Evolutionary conservation across 2,329 filamentous ascomycete species (phyloP).

Genomic region (Calonectria pauciramosa): DNA sequence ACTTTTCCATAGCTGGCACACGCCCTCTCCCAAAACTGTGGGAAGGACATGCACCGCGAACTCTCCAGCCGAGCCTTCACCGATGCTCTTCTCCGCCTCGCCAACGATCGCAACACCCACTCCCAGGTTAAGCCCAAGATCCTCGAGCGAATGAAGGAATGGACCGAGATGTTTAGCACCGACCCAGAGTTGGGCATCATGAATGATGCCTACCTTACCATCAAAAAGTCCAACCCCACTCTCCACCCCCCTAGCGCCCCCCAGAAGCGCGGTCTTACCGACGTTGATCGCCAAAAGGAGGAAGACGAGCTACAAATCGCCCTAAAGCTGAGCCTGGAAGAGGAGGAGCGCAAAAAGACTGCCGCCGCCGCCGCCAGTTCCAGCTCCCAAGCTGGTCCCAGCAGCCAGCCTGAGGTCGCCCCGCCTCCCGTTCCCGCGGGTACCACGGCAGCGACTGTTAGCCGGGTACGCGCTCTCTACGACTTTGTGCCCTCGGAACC

Average conservation of each 20-base stretch:
- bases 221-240: conserved; percentile 89
- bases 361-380: conserved; percentile 53
- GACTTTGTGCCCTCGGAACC: conserved; percentile 96
- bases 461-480: conserved; percentile 90
- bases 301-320: conserved; percentile 98
- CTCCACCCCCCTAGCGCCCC: conserved; percentile 93
- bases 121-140: conserved; percentile 98
- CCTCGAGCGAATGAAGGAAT: conserved; percentile 94
- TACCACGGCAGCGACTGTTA: conserved; percentile 96
- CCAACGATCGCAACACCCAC: conserved; percentile 95
- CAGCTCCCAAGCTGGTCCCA: conserved; percentile 51
- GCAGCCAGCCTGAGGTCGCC: conserved; percentile 57
- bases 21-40: conserved; percentile 92
- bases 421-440: conserved; percentile 77
- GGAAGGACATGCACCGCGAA: conserved; percentile 87
- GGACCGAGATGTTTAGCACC: conserved; percentile 92
- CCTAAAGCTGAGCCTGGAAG: conserved; percentile 90
- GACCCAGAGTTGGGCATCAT: conserved; percentile 97
- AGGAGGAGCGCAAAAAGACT: conserved; percentile 77
- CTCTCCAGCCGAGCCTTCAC: conserved; percentile 93
- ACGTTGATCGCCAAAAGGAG: conserved; percentile 91
- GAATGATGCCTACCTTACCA: conserved; percentile 91
- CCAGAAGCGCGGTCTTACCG: conserved; percentile 91
- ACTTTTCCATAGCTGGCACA: conserved; percentile 77
- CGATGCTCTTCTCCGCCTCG: conserved; percentile 90